Evolutionary conservation across 139 green algal species (phyloP), one percentile per base, ranked within the genome.

Genomic region (Monoraphidium neglectum): DNA sequence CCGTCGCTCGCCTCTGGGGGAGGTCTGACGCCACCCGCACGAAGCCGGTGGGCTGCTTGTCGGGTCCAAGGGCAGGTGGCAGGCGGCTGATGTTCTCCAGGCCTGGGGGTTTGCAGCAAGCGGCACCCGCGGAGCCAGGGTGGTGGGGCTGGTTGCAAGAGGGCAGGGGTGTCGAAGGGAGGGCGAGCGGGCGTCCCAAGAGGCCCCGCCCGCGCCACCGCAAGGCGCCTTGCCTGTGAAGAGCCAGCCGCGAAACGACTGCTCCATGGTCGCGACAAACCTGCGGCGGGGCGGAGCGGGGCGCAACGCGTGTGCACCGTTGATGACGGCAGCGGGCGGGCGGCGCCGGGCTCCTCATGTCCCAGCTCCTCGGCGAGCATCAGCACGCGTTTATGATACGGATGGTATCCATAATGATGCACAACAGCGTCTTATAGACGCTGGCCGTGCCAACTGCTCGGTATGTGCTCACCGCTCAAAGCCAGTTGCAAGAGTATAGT

Each of bases 401-500:
- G n/a, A n/a, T n/a, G n/a, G n/a, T n/a, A n/a, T n/a, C 5, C 32
- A 28, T 40, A 53, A 36, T 57, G n/a, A 0, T 35, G 33, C 64
- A 70, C 5, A 24, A 24, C 64, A 70, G 23, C 10, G 53, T 10
- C 3, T 18, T 28, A 21, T 18, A 60, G 57, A 33, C 10, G 57
- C n/a, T 24, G n/a, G 51, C n/a, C 4, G 30, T 73, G n/a, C 57
- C n/a, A 60, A 47, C 30, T 10, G 38, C 57, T 13, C 16, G 33
- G 12, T n/a, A n/a, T n/a, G n/a, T n/a, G 1, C 38, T n/a, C n/a
- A 90, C 88, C 70, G 86, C 36, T 93, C 88, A 30, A 85, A 82
- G 1, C 77, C 56, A 0, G 83, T 91, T 0, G 88, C 87, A 1
- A 87, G 67, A 0, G 87, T 93, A 57, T 89, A 92, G 53, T 93